Conservation (phyloP, 2,329 filamentous ascomycete genomes). For the Arthrobotrys sinensis region DNA sequence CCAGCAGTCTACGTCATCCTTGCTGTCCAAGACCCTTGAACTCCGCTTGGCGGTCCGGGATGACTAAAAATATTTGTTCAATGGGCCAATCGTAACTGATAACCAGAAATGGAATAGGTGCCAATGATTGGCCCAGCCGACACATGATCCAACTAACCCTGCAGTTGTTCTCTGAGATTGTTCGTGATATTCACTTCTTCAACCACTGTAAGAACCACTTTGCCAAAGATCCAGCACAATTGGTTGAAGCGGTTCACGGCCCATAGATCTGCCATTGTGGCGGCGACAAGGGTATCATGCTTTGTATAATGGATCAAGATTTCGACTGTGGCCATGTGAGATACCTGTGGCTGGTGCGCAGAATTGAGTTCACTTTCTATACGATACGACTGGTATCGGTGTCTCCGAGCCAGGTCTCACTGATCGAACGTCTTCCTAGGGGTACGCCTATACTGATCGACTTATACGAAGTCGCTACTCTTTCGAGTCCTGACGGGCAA, state of each 20-base stretch:
- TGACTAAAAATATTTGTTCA: constrained; percentile 51
- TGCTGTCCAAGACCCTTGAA: constrained; percentile 31
- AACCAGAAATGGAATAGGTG: constrained; percentile 8
- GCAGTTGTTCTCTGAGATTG: background rate
- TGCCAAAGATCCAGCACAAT: background rate
- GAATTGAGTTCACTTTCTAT: background rate
- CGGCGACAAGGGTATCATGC: too few species aligned
- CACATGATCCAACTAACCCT: constrained; percentile 15
- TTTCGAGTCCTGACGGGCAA: background rate
- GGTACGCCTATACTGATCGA: background rate
- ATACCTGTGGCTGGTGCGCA: background rate
- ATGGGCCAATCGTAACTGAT: constrained; percentile 26
- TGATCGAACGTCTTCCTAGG: background rate
- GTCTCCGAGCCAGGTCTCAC: background rate
- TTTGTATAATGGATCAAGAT: background rate
- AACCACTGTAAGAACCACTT: background rate
- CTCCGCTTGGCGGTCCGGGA: constrained; percentile 39
- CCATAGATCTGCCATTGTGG: background rate
- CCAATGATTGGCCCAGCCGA: constrained; percentile 10
- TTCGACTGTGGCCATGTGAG: background rate
- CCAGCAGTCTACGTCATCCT: constrained; percentile 38
- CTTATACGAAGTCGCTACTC: background rate
- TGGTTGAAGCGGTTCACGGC: background rate
- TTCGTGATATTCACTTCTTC: background rate
- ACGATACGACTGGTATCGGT: background rate